phyloP scores from a whole-genome alignment of 2,329 filamentous ascomycete species.

The Cadophora luteo-olivacea region DNA sequence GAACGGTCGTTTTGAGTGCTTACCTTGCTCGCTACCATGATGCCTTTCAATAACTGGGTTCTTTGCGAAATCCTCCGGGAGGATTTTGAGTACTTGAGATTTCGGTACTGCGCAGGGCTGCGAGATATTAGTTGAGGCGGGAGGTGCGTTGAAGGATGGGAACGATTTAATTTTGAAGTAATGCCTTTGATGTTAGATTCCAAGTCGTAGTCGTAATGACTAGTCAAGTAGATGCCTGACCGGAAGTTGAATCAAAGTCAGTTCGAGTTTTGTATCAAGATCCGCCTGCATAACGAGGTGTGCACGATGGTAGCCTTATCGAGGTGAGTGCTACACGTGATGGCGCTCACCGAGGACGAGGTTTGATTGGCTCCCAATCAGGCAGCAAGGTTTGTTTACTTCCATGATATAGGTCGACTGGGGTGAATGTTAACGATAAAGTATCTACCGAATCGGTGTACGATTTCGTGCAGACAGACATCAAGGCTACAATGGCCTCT shows the following conservation, averaged over 20 bases:
- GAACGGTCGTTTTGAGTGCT: not conserved
- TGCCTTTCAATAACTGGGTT: not conserved
- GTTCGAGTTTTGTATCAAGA: not conserved
- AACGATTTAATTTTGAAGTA: not conserved
- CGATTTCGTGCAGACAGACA: not conserved
- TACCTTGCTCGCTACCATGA: not conserved
- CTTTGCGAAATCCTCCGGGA: not conserved
- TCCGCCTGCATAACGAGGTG: not conserved
- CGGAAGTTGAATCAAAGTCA: not conserved
- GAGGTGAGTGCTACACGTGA: not conserved
- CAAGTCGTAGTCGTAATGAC: not conserved
- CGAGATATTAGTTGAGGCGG: not conserved
- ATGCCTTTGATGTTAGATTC: not conserved
- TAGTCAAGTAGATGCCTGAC: not conserved
- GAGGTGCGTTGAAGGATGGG: no score
- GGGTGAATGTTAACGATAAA: not conserved
- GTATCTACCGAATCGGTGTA: not conserved
- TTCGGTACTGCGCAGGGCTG: not conserved
- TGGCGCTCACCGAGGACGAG: not conserved
- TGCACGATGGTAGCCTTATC: not conserved
- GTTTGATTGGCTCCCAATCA: not conserved
- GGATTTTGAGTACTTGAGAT: not conserved
- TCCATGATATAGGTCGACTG: not conserved
- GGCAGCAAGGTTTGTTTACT: slow-evolving; percentile 7
- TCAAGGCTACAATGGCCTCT: not conserved